Base-by-base conservation (phyloP, 257 asterid genomes). In the Schizonepeta tenuifolia region DNA sequence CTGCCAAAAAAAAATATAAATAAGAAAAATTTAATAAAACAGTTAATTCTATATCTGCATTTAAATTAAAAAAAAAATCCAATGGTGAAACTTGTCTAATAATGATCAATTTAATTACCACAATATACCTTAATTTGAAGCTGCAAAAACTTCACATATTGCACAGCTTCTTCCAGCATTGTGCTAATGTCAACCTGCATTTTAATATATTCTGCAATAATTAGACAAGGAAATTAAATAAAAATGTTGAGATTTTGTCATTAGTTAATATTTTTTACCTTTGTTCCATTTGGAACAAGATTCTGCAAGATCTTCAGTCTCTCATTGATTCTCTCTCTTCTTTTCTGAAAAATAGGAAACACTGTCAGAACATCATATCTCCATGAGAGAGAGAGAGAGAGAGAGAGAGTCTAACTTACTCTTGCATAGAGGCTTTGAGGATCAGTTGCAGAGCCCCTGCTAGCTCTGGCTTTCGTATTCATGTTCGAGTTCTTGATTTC, bases 111-210 rank as follows among this genome's bases (percentile, higher is more conserved):
- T 9, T 8, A 38, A 38, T 17, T 8, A 17, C 22, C 24, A 18
- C 40, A 13, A 20, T 51, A 10, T 84, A 89, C 96, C 96, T 89
- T 89, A 80, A 91, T 91, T 76, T 89, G 97, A 73, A 88, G 91
- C 86, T 89, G 97, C 85, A 91, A 73, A 67, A 87, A 89, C 75
- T 91, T 91, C 54, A 91, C 97, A 72, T 91, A 89, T 7, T 86
- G 84, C 68, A 87, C 97, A n/a, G 97, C 97, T 80, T 91, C 96
- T 81, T 90, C 97, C 40, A 90, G 88, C 97, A 90, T 90, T 74
- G 97, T 90, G 86, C 97, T 90, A 67, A 91, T 91, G 80, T 89
- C 97, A 79, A 90, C 95, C 88, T 86, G 82, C 40, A 67, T 6
- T 5, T 50, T 17, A 44, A 58, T 14, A 5, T 10, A 17, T 26